A percentile compares a stretch with the other conserved stretches of the same genome.
These are phyloP conservation scores for Sistotremastrum suecicum DNA, from an alignment of 768 basidiomycete genomes.

Conservation along the genomic window DNA sequence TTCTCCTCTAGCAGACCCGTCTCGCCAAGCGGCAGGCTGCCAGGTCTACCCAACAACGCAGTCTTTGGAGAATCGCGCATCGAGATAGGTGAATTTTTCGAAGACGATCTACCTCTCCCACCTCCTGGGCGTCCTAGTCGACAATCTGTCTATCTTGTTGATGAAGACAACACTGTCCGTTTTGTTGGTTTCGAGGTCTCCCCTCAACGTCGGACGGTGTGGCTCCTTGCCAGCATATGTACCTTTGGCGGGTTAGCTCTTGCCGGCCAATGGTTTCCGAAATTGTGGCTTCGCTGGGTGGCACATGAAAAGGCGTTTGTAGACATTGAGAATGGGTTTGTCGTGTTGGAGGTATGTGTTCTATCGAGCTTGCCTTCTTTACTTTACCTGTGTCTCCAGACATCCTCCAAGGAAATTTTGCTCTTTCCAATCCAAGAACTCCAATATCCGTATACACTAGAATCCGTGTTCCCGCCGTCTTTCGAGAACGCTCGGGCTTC, in stretches of 20 bases:
- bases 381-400: slow-evolving; percentile 31
- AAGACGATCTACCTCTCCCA: slow-evolving; percentile 44
- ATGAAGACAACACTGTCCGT: slow-evolving; percentile 81
- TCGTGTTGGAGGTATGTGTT: slow-evolving; percentile 75
- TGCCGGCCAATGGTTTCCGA: slow-evolving; percentile 88
- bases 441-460: slow-evolving; percentile 62
- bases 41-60: slow-evolving; percentile 58
- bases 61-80: slow-evolving; percentile 74
- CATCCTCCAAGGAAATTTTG: slow-evolving; percentile 68
- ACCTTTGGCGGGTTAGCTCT: slow-evolving; percentile 63
- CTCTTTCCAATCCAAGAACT: slow-evolving; percentile 58
- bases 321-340: slow-evolving; percentile 50
- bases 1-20: slow-evolving; percentile 30
- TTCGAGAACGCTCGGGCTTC: slow-evolving; percentile 4
- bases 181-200: slow-evolving; percentile 76
- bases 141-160: slow-evolving; percentile 73
- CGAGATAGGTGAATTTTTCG: slow-evolving; percentile 59
- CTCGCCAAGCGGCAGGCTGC: slow-evolving; percentile 42
- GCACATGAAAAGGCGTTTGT: slow-evolving; percentile 74
- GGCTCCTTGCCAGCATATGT: slow-evolving; percentile 55
- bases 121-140: slow-evolving; percentile 72
- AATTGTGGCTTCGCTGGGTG: slow-evolving; percentile 80
- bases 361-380: background rate
- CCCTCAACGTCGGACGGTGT: slow-evolving; percentile 45
- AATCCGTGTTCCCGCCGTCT: slow-evolving; percentile 57